A percentile compares a stretch with the other conserved stretches of the same genome.
phyloP scores from a whole-genome alignment of 305 asterid species.

The Andrographis paniculata region DNA sequence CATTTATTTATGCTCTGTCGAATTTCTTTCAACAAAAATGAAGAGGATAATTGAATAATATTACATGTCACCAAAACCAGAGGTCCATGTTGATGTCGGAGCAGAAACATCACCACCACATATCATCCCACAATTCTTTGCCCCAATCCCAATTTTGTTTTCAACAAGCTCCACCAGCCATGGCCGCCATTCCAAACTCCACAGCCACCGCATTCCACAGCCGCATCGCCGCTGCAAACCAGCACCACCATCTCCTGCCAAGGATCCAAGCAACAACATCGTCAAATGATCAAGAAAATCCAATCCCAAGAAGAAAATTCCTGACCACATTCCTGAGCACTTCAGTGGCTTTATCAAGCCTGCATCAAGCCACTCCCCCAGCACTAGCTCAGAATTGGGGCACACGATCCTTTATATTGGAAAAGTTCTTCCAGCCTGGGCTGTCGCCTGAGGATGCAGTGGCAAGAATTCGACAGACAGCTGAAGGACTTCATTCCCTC shows the following conservation, averaged over 20 bases:
- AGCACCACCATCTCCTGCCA: slow-evolving; percentile 9
- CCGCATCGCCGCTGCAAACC: slow-evolving; percentile 23
- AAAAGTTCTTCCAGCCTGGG: slow-evolving; percentile 49
- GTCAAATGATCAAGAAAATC: slow-evolving; percentile 2
- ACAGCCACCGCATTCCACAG: slow-evolving; percentile 35
- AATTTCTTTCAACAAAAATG: neutral
- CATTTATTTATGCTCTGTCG: neutral
- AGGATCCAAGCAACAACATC: slow-evolving; percentile 20
- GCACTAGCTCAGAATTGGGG: slow-evolving; percentile 77
- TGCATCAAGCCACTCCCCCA: slow-evolving; percentile 27
- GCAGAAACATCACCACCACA: slow-evolving; percentile 20
- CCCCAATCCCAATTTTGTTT: slow-evolving; percentile 2
- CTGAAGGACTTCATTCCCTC: slow-evolving; percentile 61
- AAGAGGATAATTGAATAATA: slow-evolving; percentile 38
- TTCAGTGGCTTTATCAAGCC: slow-evolving; percentile 21
- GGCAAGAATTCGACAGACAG: slow-evolving; percentile 58
- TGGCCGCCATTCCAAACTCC: too few relatives aligned
- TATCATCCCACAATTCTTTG: neutral
- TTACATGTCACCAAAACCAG: slow-evolving; percentile 28
- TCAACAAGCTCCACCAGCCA: too few relatives aligned
- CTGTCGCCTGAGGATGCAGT: slow-evolving; percentile 67
- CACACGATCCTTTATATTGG: slow-evolving; percentile 45
- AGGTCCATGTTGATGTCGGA: slow-evolving; percentile 44
- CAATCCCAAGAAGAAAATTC: slow-evolving; percentile 19
- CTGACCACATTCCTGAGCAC: slow-evolving; percentile 31